Conservation (phyloP, 2,329 filamentous ascomycete genomes). For the Cladosporium sp. region DNA sequence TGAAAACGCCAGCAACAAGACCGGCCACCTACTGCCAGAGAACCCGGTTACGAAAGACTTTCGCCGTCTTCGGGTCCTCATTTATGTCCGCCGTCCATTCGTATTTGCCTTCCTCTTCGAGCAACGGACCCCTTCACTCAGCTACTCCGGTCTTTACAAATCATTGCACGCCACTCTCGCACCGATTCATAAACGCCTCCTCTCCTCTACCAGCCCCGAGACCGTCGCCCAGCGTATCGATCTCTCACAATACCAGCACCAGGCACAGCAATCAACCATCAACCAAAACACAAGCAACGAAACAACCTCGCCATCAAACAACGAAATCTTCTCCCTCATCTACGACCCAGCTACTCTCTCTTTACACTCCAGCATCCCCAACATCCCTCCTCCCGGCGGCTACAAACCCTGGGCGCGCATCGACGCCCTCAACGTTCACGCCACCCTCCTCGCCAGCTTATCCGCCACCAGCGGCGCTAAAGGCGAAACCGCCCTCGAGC, state of each 20-base stretch:
- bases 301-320: slow-evolving; percentile 39
- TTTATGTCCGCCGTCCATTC: slow-evolving; percentile 74
- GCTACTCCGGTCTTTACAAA: slow-evolving; percentile 48
- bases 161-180: slow-evolving; percentile 56
- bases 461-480: slow-evolving; percentile 50
- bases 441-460: slow-evolving; percentile 60
- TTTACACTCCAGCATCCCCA: slow-evolving; percentile 63
- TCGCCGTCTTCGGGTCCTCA: slow-evolving; percentile 63
- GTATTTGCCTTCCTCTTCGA: slow-evolving; percentile 76
- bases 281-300: slow-evolving; percentile 15
- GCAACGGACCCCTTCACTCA: slow-evolving; percentile 58
- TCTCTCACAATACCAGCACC: slow-evolving; percentile 29
- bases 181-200: slow-evolving; percentile 49
- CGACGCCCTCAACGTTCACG: slow-evolving; percentile 64
- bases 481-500: slow-evolving; percentile 53
- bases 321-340: slow-evolving; percentile 61
- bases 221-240: slow-evolving; percentile 47
- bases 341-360: slow-evolving; percentile 62
- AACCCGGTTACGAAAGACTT: slow-evolving; percentile 15
- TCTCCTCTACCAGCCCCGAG: slow-evolving; percentile 45
- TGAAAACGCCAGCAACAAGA: not conserved
- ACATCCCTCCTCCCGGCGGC: slow-evolving; percentile 59
- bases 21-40: slow-evolving; percentile 9
- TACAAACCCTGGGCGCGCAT: slow-evolving; percentile 52
- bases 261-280: not conserved